Percentiles rank a stretch among this genome's conserved stretches.
These are phyloP conservation scores for Hypoxylon lenormandii DNA, from an alignment of 495 filamentous ascomycete species.

Conservation along the genomic window DNA sequence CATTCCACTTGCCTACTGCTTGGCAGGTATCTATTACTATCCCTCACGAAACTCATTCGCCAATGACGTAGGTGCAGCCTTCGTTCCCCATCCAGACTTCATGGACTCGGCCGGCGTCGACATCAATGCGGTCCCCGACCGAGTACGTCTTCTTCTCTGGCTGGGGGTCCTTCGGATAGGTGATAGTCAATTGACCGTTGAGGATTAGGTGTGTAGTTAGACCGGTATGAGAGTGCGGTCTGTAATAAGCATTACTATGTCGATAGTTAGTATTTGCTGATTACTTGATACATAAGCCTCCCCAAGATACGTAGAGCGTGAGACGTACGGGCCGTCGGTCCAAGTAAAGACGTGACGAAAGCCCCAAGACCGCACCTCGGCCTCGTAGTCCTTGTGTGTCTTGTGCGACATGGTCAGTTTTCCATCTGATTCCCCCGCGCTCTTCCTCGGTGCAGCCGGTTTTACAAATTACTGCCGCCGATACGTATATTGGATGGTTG, in stretches of 20 bases:
- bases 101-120: constrained; percentile 75
- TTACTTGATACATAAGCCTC: background rate
- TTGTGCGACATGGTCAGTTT: constrained; percentile 35
- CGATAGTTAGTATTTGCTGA: constrained; percentile 23
- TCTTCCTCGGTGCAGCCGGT: background rate
- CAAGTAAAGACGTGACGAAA: constrained; percentile 83
- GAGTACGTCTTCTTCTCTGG: constrained; percentile 75
- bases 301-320: background rate
- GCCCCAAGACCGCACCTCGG: constrained; percentile 78
- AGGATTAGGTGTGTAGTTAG: constrained; percentile 84
- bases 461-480: background rate
- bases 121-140: constrained; percentile 77
- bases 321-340: constrained; percentile 77
- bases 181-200: constrained; percentile 75
- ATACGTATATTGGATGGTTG: constrained; percentile 13
- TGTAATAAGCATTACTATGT: constrained; percentile 72
- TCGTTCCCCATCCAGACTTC: constrained; percentile 85
- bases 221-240: constrained; percentile 75
- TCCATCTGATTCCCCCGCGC: background rate
- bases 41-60: constrained; percentile 64
- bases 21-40: background rate
- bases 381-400: constrained; percentile 58
- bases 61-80: constrained; percentile 88
- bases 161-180: constrained; percentile 74
- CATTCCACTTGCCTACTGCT: background rate